These are phyloP conservation scores for Trypanosoma cruzi DNA, from an alignment of 208 protist species.

Conservation along the genomic window DNA sequence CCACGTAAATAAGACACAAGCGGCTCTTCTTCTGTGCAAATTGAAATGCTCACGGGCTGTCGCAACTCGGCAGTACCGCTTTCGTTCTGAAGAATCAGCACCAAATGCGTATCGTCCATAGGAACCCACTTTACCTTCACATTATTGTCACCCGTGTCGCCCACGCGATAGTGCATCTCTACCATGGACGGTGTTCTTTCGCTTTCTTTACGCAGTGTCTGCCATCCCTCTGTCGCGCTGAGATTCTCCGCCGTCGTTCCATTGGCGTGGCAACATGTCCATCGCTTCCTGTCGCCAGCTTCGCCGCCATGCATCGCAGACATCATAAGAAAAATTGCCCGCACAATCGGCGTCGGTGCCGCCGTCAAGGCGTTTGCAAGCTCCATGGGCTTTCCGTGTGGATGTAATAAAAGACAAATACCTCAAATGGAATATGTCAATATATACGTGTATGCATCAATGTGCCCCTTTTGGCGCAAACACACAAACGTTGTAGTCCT, in stretches of 20 bases:
- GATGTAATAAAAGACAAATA: background rate
- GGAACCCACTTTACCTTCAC: slow-evolving; percentile 30
- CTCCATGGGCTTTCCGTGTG: slow-evolving; percentile 8
- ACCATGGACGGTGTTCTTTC: background rate
- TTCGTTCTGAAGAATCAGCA: slow-evolving; percentile 17
- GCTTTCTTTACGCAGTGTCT: background rate
- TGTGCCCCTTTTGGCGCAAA: background rate
- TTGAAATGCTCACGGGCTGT: slow-evolving; percentile 6
- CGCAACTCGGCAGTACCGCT: background rate
- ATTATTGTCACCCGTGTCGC: background rate
- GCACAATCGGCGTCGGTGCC: slow-evolving; percentile 2
- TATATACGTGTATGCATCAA: slow-evolving; percentile 7
- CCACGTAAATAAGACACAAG: slow-evolving; percentile 10
- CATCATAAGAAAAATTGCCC: slow-evolving; percentile 21
- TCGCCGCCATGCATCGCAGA: slow-evolving; percentile 9
- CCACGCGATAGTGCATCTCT: slow-evolving; percentile 13
- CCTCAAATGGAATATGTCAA: background rate
- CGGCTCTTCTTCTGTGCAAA: slow-evolving; percentile 23
- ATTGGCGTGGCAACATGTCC: slow-evolving; percentile 14
- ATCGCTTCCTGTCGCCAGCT: background rate
- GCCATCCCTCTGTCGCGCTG: slow-evolving; percentile 7
- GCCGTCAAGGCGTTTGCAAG: slow-evolving; percentile 8
- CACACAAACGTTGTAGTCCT: too few relatives aligned
- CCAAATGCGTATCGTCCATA: slow-evolving; percentile 20
- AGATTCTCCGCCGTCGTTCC: background rate